Conservation (phyloP, 129 eudicot species). For the Chrysanthemum seticuspe region DNA sequence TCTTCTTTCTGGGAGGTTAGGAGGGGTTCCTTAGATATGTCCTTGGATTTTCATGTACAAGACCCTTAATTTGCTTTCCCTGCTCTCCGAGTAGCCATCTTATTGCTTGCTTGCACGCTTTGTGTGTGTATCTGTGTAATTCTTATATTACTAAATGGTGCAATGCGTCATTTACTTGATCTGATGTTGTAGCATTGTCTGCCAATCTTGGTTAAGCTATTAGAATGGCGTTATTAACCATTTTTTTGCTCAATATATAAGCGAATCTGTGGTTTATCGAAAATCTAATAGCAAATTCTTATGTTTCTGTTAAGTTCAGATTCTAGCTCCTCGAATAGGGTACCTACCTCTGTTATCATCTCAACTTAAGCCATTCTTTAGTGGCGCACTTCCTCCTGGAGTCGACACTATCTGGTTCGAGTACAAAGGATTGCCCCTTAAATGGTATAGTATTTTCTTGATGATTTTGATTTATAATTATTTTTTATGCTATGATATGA, state of each 20-base stretch:
- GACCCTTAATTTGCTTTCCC: too few species aligned
- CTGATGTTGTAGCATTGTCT: background rate
- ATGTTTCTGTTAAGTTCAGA: conserved; percentile 44
- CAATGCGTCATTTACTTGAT: background rate
- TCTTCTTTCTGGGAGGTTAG: too few species aligned
- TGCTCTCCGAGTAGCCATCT: too few species aligned
- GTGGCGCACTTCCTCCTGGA: conserved; percentile 95
- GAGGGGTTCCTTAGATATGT: too few species aligned
- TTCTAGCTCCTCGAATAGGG: conserved; percentile 90
- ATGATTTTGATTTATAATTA: background rate
- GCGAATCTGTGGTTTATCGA: background rate
- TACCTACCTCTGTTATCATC: conserved; percentile 83
- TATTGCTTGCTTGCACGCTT: too few species aligned
- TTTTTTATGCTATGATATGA: conserved; percentile 17
- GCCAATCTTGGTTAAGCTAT: background rate
- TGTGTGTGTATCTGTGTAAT: background rate
- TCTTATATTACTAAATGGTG: background rate
- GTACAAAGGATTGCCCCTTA: conserved; percentile 95
- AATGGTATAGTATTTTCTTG: conserved; percentile 56
- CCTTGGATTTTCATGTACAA: too few species aligned
- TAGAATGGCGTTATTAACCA: conserved; percentile 1
- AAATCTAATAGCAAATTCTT: conserved; percentile 9
- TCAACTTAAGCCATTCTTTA: conserved; percentile 82
- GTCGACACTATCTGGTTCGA: conserved; percentile 96
- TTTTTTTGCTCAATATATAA: background rate